These are phyloP conservation scores for Nicotiana rustica DNA, from an alignment of 305 asterid genomes.

Conservation along the genomic window DNA sequence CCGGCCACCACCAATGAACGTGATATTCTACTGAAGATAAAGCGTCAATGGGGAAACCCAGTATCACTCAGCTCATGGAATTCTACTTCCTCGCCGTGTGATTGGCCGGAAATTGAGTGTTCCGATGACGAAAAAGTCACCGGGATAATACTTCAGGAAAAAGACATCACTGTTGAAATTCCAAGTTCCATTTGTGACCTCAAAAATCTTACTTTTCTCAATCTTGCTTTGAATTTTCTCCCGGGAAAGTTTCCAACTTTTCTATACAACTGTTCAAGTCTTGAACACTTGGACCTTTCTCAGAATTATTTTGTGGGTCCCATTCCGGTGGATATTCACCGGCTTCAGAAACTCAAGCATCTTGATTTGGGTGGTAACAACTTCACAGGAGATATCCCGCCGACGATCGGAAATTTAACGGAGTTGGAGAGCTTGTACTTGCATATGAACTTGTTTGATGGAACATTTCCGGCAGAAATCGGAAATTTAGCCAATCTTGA, in stretches of 20 bases:
- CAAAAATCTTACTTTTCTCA: slow-evolving; percentile 54
- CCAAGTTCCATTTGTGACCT: slow-evolving; percentile 62
- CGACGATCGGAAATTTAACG: slow-evolving; percentile 62
- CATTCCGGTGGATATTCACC: slow-evolving; percentile 63
- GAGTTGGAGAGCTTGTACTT: slow-evolving; percentile 49
- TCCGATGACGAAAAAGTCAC: slow-evolving; percentile 59
- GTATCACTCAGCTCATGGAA: slow-evolving; percentile 63
- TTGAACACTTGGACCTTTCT: slow-evolving; percentile 59
- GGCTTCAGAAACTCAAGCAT: slow-evolving; percentile 51
- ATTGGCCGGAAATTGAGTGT: slow-evolving; percentile 76
- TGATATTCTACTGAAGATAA: slow-evolving; percentile 59
- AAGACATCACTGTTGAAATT: slow-evolving; percentile 49
- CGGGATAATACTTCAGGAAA: slow-evolving; percentile 40
- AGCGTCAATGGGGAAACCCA: slow-evolving; percentile 70
- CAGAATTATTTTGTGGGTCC: slow-evolving; percentile 66
- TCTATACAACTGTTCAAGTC: slow-evolving; percentile 62
- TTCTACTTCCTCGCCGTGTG: slow-evolving; percentile 71
- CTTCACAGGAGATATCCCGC: slow-evolving; percentile 87
- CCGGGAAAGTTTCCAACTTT: slow-evolving; percentile 57
- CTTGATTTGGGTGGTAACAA: slow-evolving; percentile 71
- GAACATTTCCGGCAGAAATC: slow-evolving; percentile 72
- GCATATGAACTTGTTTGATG: slow-evolving; percentile 61
- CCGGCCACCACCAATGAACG: slow-evolving; percentile 48
- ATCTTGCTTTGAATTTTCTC: slow-evolving; percentile 52
- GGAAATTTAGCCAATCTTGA: slow-evolving; percentile 69